Percentiles rank a stretch among this genome's conserved stretches.
Conservation (phyloP, 2,329 filamentous ascomycete genomes). For the Venturia oleaginea region DNA sequence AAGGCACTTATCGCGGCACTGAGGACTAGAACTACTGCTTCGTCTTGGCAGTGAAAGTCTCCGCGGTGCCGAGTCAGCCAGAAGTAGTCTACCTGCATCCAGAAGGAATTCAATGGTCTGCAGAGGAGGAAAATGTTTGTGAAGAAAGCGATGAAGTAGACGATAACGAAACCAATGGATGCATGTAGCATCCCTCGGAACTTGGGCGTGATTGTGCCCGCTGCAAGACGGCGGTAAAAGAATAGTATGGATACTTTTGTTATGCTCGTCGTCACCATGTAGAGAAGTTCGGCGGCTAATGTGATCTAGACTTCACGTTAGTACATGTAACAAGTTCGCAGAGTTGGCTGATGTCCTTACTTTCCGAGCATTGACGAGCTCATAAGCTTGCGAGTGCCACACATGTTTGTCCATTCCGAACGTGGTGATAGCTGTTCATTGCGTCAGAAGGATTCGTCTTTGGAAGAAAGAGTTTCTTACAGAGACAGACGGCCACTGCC, state of each 20-base stretch:
- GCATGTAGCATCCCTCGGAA: slow-evolving; percentile 8
- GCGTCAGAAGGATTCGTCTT: slow-evolving; percentile 14
- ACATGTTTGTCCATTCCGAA: slow-evolving; percentile 13
- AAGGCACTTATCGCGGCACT: slow-evolving; percentile 16
- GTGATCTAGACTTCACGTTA: slow-evolving; percentile 15
- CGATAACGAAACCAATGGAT: slow-evolving; percentile 12
- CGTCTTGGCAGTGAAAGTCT: slow-evolving; percentile 17
- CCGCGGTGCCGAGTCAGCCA: slow-evolving; percentile 14
- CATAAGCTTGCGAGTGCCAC: neutral
- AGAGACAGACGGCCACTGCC: slow-evolving; percentile 16
- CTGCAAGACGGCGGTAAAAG: slow-evolving; percentile 18
- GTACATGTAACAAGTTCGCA: slow-evolving; percentile 20
- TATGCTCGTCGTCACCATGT: slow-evolving; percentile 15
- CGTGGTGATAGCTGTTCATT: neutral
- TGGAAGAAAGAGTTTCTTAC: slow-evolving; percentile 14
- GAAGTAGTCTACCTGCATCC: slow-evolving; percentile 16
- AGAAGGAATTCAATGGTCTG: slow-evolving; percentile 18
- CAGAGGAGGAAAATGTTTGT: slow-evolving; percentile 16
- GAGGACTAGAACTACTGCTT: slow-evolving; percentile 14
- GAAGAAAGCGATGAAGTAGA: slow-evolving; percentile 17
- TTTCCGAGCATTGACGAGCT: neutral
- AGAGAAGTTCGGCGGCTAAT: slow-evolving; percentile 16
- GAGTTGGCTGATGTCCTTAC: slow-evolving; percentile 16
- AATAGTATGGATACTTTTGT: slow-evolving; percentile 19
- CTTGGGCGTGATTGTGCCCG: slow-evolving; percentile 1